A percentile compares a stretch with the other conserved stretches of the same genome.
phyloP scores from a whole-genome alignment of 352 stramenopile genomes.

The Globisporangium orthogonon region DNA sequence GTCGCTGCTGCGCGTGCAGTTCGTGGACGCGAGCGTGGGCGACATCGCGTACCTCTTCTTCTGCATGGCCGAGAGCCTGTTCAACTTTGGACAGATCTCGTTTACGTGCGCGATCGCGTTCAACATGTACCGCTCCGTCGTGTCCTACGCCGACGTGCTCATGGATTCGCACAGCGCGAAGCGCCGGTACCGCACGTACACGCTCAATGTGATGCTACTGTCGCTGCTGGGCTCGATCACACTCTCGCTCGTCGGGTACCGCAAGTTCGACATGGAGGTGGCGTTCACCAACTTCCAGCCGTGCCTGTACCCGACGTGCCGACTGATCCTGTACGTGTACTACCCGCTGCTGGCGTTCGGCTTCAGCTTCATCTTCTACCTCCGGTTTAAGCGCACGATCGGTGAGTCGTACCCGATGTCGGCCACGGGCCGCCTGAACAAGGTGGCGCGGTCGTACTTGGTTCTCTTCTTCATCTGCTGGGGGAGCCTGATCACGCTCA shows the following conservation, averaged over 20 bases:
- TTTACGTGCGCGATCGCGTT: slow-evolving; percentile 75
- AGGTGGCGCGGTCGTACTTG: slow-evolving; percentile 59
- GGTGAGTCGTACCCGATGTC: slow-evolving; percentile 66
- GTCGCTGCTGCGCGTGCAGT: slow-evolving; percentile 51
- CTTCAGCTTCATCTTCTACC: slow-evolving; percentile 77
- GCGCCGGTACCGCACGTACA: slow-evolving; percentile 50
- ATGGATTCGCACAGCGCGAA: slow-evolving; percentile 63
- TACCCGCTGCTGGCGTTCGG: slow-evolving; percentile 64
- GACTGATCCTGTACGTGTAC: slow-evolving; percentile 72
- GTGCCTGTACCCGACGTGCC: slow-evolving; percentile 60
- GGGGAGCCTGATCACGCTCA: slow-evolving; percentile 64
- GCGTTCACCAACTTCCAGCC: slow-evolving; percentile 39
- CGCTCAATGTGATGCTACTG: slow-evolving; percentile 59
- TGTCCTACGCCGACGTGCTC: slow-evolving; percentile 68
- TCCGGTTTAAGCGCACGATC: slow-evolving; percentile 72
- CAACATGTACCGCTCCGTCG: slow-evolving; percentile 76
- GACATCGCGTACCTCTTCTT: slow-evolving; percentile 53
- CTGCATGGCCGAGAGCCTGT: slow-evolving; percentile 69
- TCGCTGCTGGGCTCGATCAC: slow-evolving; percentile 53
- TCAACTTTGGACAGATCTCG: slow-evolving; percentile 75
- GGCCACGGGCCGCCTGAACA: slow-evolving; percentile 56
- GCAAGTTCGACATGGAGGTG: slow-evolving; percentile 22
- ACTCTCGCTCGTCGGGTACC: slow-evolving; percentile 51
- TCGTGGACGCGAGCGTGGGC: slow-evolving; percentile 31
- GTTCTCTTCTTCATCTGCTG: slow-evolving; percentile 70